Evolutionary conservation across 805 yeast species (phyloP).

Genomic region (Trichomonascus vanleenenianus): DNA sequence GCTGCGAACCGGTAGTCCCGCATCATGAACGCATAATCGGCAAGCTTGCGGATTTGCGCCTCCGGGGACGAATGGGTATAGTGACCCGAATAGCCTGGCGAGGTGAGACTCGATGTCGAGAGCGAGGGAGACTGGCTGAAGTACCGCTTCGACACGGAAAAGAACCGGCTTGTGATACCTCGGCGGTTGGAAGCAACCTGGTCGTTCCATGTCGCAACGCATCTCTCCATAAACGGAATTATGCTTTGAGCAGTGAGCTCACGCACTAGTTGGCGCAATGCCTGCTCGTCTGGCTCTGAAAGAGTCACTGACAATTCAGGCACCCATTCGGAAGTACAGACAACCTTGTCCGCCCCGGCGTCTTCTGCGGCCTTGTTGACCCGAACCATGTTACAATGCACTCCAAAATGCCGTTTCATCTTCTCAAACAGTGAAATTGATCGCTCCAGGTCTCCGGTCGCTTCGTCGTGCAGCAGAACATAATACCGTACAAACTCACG

Average conservation of each 20-base stretch:
- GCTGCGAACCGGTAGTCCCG: conserved; percentile 82
- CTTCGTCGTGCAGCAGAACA: conserved; percentile 43
- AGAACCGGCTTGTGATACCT: conserved; percentile 66
- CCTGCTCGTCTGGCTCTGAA: conserved; percentile 32
- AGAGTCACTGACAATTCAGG: conserved; percentile 4
- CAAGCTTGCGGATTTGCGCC: conserved; percentile 69
- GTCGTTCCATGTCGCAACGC: conserved; percentile 80
- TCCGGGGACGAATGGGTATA: conserved; percentile 62
- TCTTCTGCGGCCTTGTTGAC: conserved; percentile 5
- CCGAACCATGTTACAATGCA: conserved; percentile 20
- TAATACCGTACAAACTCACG: conserved; percentile 51
- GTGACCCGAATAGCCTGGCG: conserved; percentile 36
- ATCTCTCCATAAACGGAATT: conserved; percentile 79
- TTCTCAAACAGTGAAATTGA: conserved; percentile 34
- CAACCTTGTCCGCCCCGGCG: neutral
- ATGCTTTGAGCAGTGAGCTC: conserved; percentile 44
- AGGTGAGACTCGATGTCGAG: conserved; percentile 9
- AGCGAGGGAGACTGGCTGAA: conserved; percentile 24
- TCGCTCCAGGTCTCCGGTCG: conserved; percentile 36
- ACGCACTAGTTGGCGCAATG: conserved; percentile 34
- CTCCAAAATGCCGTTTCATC: conserved; percentile 32
- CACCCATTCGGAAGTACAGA: neutral
- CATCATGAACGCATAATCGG: conserved; percentile 90
- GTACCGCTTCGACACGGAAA: conserved; percentile 53
- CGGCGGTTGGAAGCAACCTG: conserved; percentile 67